Evolutionary conservation across 306 rosid species (phyloP), one percentile per base, ranked within the genome.

Genomic region (Canavalia ensiformis): DNA sequence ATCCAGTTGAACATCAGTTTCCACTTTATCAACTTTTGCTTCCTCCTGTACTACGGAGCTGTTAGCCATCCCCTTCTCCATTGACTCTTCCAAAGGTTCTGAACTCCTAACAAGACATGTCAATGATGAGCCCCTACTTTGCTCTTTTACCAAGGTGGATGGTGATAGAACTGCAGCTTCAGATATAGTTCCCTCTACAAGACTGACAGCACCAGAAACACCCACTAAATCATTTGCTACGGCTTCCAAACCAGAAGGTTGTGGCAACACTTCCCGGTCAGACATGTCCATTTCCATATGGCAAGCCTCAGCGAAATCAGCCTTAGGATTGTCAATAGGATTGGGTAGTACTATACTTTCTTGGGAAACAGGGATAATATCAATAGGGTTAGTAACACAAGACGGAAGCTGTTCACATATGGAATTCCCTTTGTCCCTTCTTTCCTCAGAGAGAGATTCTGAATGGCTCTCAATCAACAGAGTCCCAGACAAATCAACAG

Each of bases 11-110:
- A 35, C 74, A 39, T 68, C 60, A 68, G 44, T 68, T 60, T 84
- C 84, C 39, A 85, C 44, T 39, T 39, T 34, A 60, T 52, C 56
- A 81, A 52, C 81, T 72, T 60, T 33, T 73, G 84, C 58, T 68
- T 77, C 86, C 84, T 52, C 84, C 63, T 59, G 79, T 71, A 68
- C 18, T 52, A 42, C 72, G 54, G 72, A 77, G 67, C 47, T 73
- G 54, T 60, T 52, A 56, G 44, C 72, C 75, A 51, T 6, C 0
- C 34, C 59, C 62, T 59, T 74, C 67, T 81, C 79, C 49, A 60
- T 60, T 49, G 87, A 47, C 63, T 75, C 83, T 74, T 65, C 66
- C 56, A 65, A 70, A 57, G 74, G 62, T 68, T 80, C 83, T 13
- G 76, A 75, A 54, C 34, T 52, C 8, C 51, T 29, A 45, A 34